Conservation (phyloP, 108 stramenopile species). For the Conticribra guillardii region DNA sequence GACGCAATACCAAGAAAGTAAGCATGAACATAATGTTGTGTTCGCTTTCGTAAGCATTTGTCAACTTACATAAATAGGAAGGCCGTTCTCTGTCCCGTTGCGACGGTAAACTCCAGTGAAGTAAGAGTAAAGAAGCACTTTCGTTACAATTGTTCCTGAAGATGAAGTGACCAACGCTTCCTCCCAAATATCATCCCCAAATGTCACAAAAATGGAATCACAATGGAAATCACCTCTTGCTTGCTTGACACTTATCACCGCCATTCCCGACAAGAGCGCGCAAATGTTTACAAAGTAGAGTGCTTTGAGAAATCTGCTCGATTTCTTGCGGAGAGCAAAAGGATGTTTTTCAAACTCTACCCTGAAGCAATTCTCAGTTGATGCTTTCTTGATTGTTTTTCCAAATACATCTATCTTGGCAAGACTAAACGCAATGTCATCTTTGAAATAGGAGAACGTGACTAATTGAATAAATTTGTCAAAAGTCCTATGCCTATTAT, state of each 20-base stretch:
- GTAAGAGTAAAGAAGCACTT: constrained; percentile 24
- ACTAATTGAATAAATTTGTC: too few species aligned
- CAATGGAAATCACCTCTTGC: constrained; percentile 17
- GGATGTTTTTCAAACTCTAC: constrained; percentile 31
- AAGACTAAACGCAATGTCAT: constrained; percentile 29
- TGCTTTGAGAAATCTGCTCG: constrained; percentile 23
- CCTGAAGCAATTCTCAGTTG: constrained; percentile 13
- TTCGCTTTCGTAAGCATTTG: too few species aligned
- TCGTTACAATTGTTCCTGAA: not conserved
- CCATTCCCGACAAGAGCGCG: constrained; percentile 19
- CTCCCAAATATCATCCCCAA: constrained; percentile 33
- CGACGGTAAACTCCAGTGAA: constrained; percentile 40
- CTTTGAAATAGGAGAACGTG: not conserved
- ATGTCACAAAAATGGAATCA: constrained; percentile 9
- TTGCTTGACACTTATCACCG: constrained; percentile 10
- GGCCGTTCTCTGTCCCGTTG: constrained; percentile 32
- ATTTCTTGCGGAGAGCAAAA: constrained; percentile 22
- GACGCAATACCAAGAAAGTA: not conserved
- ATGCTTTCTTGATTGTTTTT: constrained; percentile 2
- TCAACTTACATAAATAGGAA: constrained; percentile 4
- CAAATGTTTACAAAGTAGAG: constrained; percentile 36
- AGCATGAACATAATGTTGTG: not conserved
- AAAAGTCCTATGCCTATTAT: too few species aligned
- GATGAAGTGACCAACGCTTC: constrained; percentile 15
- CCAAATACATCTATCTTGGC: constrained; percentile 15